These are phyloP conservation scores for Friedmanniomyces endolithicus DNA, from an alignment of 495 filamentous ascomycete species.

Conservation along the genomic window DNA sequence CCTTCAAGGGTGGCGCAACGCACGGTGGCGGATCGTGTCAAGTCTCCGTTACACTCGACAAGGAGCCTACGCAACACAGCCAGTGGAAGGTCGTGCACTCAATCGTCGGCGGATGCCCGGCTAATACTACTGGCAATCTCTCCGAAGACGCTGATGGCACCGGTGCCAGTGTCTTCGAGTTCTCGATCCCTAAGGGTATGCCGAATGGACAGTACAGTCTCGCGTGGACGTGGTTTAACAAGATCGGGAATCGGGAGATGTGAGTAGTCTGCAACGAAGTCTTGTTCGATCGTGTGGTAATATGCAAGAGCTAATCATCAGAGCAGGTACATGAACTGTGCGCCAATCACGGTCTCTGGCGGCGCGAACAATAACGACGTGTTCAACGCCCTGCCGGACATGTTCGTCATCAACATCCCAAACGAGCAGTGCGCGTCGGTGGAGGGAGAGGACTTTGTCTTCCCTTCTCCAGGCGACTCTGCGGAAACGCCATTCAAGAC, in stretches of 20 bases:
- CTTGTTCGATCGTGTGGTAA: no score
- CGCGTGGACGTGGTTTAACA: slow-evolving; percentile 89
- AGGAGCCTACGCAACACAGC: slow-evolving; percentile 39
- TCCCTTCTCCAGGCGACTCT: slow-evolving; percentile 41
- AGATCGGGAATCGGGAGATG: slow-evolving; percentile 72
- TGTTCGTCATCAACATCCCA: slow-evolving; percentile 67
- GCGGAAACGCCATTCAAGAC: slow-evolving; percentile 2
- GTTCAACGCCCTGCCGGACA: slow-evolving; percentile 53
- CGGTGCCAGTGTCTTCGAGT: slow-evolving; percentile 35
- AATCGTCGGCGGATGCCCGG: slow-evolving; percentile 69
- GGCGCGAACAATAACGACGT: slow-evolving; percentile 34
- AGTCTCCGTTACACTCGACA: slow-evolving; percentile 67
- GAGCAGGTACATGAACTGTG: slow-evolving; percentile 98
- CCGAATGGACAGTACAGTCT: slow-evolving; percentile 53
- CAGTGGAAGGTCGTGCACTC: slow-evolving; percentile 72
- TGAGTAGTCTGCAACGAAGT: no score
- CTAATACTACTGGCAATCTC: slow-evolving; percentile 38
- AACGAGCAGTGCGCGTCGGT: slow-evolving; percentile 38
- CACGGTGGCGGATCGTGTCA: slow-evolving; percentile 87
- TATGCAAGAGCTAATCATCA: no score
- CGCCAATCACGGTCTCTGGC: slow-evolving; percentile 51
- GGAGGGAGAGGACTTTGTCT: slow-evolving; percentile 36
- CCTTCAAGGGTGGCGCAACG: slow-evolving; percentile 49
- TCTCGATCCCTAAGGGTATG: slow-evolving; percentile 46
- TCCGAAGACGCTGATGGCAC: slow-evolving; percentile 1